phyloP scores from a whole-genome alignment of 1,139 yeast genomes.

The Sugiyamaella japonica region DNA sequence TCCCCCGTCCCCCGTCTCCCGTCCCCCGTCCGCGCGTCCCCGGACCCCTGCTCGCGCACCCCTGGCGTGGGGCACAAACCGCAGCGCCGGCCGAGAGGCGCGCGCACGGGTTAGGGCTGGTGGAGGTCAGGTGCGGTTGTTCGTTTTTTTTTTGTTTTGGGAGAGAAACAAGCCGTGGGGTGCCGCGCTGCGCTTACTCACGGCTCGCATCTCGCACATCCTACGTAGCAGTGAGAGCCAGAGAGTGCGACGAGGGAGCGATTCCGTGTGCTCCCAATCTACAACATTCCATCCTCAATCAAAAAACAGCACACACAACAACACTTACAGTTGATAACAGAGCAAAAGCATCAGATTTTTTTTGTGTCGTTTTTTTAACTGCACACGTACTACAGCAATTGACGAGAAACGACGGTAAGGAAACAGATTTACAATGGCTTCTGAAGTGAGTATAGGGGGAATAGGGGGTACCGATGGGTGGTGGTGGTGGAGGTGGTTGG shows the following conservation, averaged over 20 bases:
- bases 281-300: slow-evolving; percentile 14
- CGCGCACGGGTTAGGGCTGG: no score
- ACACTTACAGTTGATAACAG: slow-evolving; percentile 5
- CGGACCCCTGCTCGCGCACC: no score
- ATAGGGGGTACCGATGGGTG: not conserved
- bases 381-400: not conserved
- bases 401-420: slow-evolving; percentile 6
- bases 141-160: no score
- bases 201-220: slow-evolving; percentile 1
- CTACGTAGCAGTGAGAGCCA: not conserved
- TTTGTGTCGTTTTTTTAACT: slow-evolving; percentile 5
- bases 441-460: slow-evolving; percentile 24
- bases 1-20: not conserved
- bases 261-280: slow-evolving; percentile 9
- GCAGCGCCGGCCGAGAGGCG: no score
- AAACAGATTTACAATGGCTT: slow-evolving; percentile 24
- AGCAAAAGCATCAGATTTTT: slow-evolving; percentile 7
- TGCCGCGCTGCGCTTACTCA: not conserved
- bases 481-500: not conserved
- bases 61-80: no score
- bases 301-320: slow-evolving; percentile 9
- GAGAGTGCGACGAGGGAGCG: not conserved
- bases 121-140: no score
- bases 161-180: no score
- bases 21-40: no score